Conservation (phyloP, 164 flowering plant genomes). For the Berberis vulgaris region DNA sequence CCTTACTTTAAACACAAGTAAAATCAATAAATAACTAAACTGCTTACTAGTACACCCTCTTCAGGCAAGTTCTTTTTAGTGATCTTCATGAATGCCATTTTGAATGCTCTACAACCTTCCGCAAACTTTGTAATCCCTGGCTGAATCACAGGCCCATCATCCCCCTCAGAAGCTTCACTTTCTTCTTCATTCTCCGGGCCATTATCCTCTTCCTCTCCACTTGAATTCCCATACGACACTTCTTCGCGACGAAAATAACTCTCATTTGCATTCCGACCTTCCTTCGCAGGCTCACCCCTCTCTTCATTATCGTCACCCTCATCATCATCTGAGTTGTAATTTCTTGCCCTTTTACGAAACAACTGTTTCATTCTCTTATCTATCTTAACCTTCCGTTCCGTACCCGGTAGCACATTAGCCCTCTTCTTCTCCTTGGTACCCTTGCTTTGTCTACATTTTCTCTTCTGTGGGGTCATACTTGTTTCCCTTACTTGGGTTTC, state of each 20-base stretch:
- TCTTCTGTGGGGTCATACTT: no score
- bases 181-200: conserved; percentile 8
- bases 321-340: conserved; percentile 70
- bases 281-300: not conserved
- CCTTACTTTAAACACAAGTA: not conserved
- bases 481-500: no score
- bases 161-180: conserved; percentile 37
- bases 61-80: conserved; percentile 39
- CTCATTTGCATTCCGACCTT: conserved; percentile 3
- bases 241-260: conserved; percentile 3
- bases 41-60: conserved; percentile 49
- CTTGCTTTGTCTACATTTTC: no score
- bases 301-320: conserved; percentile 10
- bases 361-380: conserved; percentile 44
- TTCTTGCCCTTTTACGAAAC: conserved; percentile 51
- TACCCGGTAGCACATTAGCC: conserved; percentile 16
- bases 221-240: conserved; percentile 15
- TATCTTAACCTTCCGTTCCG: conserved; percentile 24
- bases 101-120: conserved; percentile 75
- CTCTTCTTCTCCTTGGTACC: conserved; percentile 28
- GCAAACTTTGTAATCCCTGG: conserved; percentile 53
- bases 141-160: conserved; percentile 33
- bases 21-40: not conserved
- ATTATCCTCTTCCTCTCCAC: conserved; percentile 20
- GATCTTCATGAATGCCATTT: conserved; percentile 61